Conservation (phyloP, 805 yeast species). For the Sugiyamaella smithiae region DNA sequence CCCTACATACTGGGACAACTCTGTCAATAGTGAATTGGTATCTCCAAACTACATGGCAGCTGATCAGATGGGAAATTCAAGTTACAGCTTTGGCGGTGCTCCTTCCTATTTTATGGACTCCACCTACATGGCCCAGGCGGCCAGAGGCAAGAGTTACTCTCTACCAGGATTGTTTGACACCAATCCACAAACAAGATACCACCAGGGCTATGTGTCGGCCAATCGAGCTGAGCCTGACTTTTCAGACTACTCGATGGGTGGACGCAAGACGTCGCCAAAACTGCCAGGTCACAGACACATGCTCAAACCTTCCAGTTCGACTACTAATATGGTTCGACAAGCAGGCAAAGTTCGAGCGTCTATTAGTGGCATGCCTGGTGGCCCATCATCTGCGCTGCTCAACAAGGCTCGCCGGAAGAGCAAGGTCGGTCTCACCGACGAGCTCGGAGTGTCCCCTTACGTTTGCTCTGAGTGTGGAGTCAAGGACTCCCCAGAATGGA, state of each 20-base stretch:
- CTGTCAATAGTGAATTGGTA: constrained; percentile 22
- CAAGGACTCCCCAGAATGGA: constrained; percentile 85
- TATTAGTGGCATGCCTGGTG: neutral
- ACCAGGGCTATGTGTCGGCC: constrained; percentile 3
- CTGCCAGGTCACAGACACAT: neutral
- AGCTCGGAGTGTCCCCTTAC: constrained; percentile 17
- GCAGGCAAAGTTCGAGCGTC: neutral
- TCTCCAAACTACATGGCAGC: constrained; percentile 18
- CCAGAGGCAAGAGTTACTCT: constrained; percentile 23
- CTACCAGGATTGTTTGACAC: constrained; percentile 21
- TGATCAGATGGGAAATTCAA: neutral
- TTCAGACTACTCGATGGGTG: constrained; percentile 19
- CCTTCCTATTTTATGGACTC: constrained; percentile 8
- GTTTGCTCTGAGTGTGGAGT: constrained; percentile 70
- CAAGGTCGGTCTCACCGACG: constrained; percentile 12
- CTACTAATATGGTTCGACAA: constrained; percentile 4
- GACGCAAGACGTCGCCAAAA: constrained; percentile 9
- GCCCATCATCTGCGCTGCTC: neutral
- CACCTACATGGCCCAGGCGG: constrained; percentile 1
- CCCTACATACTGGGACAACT: constrained; percentile 24
- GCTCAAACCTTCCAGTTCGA: constrained; percentile 3
- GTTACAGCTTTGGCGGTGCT: constrained; percentile 10
- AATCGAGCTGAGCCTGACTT: constrained; percentile 17
- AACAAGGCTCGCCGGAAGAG: constrained; percentile 8
- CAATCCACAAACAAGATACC: constrained; percentile 6